Base-by-base conservation (phyloP, 1,284 basidiomycete genomes). In the Coriolopsis trogii region DNA sequence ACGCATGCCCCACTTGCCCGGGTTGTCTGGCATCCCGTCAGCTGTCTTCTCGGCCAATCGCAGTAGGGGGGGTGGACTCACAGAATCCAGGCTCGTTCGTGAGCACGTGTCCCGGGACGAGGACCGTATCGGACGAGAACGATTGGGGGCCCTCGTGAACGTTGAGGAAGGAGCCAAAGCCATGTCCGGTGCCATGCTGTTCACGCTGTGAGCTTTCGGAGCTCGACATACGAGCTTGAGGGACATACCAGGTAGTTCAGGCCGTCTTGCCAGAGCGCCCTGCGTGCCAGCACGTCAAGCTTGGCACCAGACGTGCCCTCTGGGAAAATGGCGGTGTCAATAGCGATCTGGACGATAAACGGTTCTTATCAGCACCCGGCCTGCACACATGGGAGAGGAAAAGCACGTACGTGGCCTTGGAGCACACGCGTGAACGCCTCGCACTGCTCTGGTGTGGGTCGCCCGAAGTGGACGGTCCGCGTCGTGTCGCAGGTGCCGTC, bases 401-500 rank as follows among this genome's bases (percentile, higher is more conserved):
- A 57, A 20, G 38, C 43, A 80, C 87, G 61, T 74, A 91, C 89
- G 74, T 99, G 96, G 4, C 96, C 96, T 72, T 99, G 96, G 46
- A 99, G 72, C 23, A 99, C 97, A 21, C 94, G 80, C 15, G 97
- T 99, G 68, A 89, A 98, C 1, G 95, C 94, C 56, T 95, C 88
- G 64, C 86, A 89, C 69, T 95, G 88, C 59, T 93, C 90, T 2
- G 77, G 61, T 4, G 87, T 87, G 6, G 91, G 91, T 31, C 84
- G 80, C 39, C 94, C 95, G 67, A 97, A 93, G 73, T 95, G 92
- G 46, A 92, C 73, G 7, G 94, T 96, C 46, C 95, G 82, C 1
- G 93, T 95, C 8, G 93, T 95, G 70, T 98, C 94, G 70, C 94
- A 95, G 1, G 95, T 97, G 3, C 92, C 93, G 64, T 95, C 93